A percentile compares a stretch with the other conserved stretches of the same genome.
These are phyloP conservation scores for Boletus holoroseus DNA, from an alignment of 1,284 basidiomycete species.

Conservation along the genomic window DNA sequence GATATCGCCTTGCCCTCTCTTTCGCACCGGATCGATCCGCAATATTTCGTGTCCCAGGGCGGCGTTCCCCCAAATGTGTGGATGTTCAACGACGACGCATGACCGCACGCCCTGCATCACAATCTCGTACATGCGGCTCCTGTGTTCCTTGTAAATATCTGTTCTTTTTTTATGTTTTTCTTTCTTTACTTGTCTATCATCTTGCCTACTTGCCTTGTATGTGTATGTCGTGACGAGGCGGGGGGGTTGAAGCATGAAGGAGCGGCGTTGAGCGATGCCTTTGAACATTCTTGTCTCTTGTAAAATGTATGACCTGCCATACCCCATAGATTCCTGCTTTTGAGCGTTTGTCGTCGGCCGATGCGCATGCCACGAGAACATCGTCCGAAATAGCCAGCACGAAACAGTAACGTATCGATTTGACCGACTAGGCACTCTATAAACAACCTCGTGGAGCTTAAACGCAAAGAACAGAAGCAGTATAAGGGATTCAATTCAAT, in stretches of 20 bases:
- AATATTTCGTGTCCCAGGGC: slow-evolving; percentile 14
- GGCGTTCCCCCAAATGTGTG: slow-evolving; percentile 15
- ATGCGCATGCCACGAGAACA: not conserved
- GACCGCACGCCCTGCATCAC: slow-evolving; percentile 3
- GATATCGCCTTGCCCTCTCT: slow-evolving; percentile 6
- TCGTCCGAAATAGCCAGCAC: not conserved
- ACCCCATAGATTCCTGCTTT: slow-evolving; percentile 27
- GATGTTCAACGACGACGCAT: slow-evolving; percentile 19
- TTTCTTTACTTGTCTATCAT: slow-evolving; percentile 3
- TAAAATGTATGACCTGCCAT: slow-evolving; percentile 27
- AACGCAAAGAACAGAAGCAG: not conserved
- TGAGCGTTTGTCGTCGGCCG: not conserved
- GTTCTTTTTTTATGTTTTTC: not conserved
- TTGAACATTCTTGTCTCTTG: slow-evolving; percentile 25
- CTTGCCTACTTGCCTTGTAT: slow-evolving; percentile 27
- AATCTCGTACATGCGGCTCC: not conserved
- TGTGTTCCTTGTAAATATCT: slow-evolving; percentile 12
- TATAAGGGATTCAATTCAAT: too few relatives aligned
- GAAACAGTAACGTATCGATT: not conserved
- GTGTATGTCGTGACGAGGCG: slow-evolving; percentile 19
- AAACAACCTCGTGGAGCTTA: not conserved
- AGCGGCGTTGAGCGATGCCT: slow-evolving; percentile 11
- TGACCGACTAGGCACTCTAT: too few relatives aligned
- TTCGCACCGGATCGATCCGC: slow-evolving; percentile 14
- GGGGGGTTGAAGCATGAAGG: slow-evolving; percentile 7